Evolutionary conservation across 257 asterid species (phyloP), one percentile per base, ranked within the genome.

Genomic region (Solanum verrucosum): DNA sequence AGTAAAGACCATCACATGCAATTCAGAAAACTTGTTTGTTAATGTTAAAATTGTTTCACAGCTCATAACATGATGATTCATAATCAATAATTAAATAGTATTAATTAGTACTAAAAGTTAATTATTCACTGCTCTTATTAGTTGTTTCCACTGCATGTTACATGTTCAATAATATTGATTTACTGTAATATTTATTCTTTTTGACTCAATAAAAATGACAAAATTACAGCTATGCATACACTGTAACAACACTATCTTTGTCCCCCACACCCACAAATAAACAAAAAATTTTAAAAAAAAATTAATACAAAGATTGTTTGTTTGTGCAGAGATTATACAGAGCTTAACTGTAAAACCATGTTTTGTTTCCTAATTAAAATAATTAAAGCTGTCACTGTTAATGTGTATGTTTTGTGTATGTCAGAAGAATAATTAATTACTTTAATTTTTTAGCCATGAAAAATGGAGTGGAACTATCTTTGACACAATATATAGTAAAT

Each of bases 261-360:
- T 46, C 31, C 85, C 85, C 23, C 31, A 23, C 85, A 52, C 44
- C 89, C 75, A 89, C 88, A 89, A 84, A 63, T 33, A 13, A 86
- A 82, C 23, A 70, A 14, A 15, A 70, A 34, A 2, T 31, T 31
- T 34, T 34, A 34, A 35, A 70, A 67, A 10, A 13, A 70, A 1
- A 0, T 20, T 73, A 73, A 82, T 82, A 49, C 63, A 46, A 82
- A 82, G 70, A 74, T 84, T 89, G 59, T 35, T 27, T 44, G 42
- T 82, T 75, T 73, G 40, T 88, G 83, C 35, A n/a, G 46, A 71
- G 71, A 38, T 84, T 67, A 37, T 42, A 49, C 89, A 86, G 67
- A 40, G 20, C 27, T 83, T 87, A 46, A 88, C 91, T 84, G 94
- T 79, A 86, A 88, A 88, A 89, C 87, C 94, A 90, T 93, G 92